Base-by-base conservation (phyloP, 345 rosid species). In the Arabidopsis suecica region DNA sequence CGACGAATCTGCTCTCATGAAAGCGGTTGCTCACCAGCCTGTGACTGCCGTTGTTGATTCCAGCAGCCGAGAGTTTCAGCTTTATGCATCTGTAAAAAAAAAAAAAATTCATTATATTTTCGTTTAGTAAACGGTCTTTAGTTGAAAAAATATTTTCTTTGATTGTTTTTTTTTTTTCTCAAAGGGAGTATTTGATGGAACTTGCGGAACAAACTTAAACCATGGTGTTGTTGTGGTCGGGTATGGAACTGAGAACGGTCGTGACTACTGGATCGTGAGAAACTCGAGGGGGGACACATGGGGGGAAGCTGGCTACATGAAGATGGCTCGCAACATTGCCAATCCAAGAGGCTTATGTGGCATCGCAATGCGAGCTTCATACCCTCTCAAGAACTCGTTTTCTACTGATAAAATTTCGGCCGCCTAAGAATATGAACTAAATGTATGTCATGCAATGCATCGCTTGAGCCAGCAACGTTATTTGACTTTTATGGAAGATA, bases 261-360 rank as follows among this genome's bases (percentile, higher is more conserved):
- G 87, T 65, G 84, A 88, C n/a, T 93, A 90, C 54, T 93, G 97
- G 98, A 86, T 93, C 3, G 92, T 85, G 73, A 90, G 82, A 71
- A 90, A 93, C 63, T 93, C 98, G 4, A 89, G 98, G 93, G 95
- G 95, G 1, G 2, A 3, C 2, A 76, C 79, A 70, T 93, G 97
- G 97, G 98, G 97, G 42, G 97, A 93, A 68, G n/a, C 41, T 5
- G 97, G 95, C 0, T 90, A 89, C 73, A 55, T 93, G 30, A 89
- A 77, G 75, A 82, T 93, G 88, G 91, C 80, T 47, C 80, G 94
- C 13, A 88, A 88, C 18, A 30, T 82, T 42, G 79, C 20, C 4
- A 59, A 69, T 25, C 68, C 81, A 2, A 68, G 88, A 0, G 97
- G 97, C 3, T 84, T 83, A 75, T 93, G 98, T 83, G 98, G 93